Evolutionary conservation across 495 filamentous ascomycete species (phyloP), one percentile per base, ranked within the genome.

Genomic region (Penicillium argentinense): DNA sequence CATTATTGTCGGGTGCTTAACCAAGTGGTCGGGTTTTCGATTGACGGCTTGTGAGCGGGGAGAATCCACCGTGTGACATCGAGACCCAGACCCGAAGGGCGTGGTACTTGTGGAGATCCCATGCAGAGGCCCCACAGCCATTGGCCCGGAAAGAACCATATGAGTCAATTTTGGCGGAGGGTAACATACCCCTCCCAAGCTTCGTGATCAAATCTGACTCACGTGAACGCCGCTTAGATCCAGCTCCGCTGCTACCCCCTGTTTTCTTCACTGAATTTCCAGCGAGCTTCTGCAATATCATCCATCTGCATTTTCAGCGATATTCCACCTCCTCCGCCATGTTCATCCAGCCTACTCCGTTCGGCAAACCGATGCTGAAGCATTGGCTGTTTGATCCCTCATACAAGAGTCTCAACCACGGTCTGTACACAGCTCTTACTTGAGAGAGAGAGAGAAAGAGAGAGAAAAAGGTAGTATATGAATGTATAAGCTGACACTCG

Each of bases 351-450:
- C 30, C 23, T 2, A 69, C 66, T 8, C 65, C 63, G 12, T 85
- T 86, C 45, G 86, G 84, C 30, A 72, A 68, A 18, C 66, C 77
- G 21, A 77, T 91, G 72, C 73, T 75, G 24, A 75, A 85, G 45
- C 68, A 89, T 42, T 97, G 95, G 64, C 70, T 83, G 5, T 82
- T 93, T 41, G 82, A 84, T 48, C 76, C 79, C 0, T 62, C 68
- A 3, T 91, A 79, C 59, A 77, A 74, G 18, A 89, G 90, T 52
- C 69, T 96, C 51, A 96, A 96, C 67, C 87, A 96, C 52, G 91
- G 89, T 90, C 64, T 45, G 63, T 30, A 39, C 5, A n/a, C n/a
- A n/a, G n/a, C n/a, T n/a, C n/a, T n/a, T n/a, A n/a, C n/a, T n/a
- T n/a, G n/a, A n/a, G n/a, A n/a, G n/a, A n/a, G n/a, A n/a, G n/a